A percentile compares a stretch with the other conserved stretches of the same genome.
Evolutionary conservation across 345 rosid genomes (phyloP).

Genomic region (Sonneratia caseolaris): DNA sequence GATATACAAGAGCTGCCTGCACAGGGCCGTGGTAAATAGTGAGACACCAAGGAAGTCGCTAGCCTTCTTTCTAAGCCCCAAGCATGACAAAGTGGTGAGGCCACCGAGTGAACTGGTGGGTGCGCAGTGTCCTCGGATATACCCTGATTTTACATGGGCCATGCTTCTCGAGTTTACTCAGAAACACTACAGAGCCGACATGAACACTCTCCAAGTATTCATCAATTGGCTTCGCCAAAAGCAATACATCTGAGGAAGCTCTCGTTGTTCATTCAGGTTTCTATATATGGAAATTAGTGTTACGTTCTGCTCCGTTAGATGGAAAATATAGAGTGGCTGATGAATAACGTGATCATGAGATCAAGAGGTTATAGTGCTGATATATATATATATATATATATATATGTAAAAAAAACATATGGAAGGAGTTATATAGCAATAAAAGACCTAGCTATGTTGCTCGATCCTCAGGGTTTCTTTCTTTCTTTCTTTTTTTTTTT

Average conservation of each 20-base stretch:
- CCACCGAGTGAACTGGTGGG: slow-evolving; percentile 71
- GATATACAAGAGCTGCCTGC: slow-evolving; percentile 82
- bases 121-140: slow-evolving; percentile 38
- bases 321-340: background rate
- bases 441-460: background rate
- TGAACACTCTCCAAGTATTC: slow-evolving; percentile 39
- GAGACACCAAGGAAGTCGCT: slow-evolving; percentile 75
- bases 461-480: background rate
- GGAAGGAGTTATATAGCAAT: background rate
- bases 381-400: no score
- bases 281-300: background rate
- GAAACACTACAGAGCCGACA: slow-evolving; percentile 48
- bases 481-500: no score
- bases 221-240: slow-evolving; percentile 24
- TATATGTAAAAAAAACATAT: background rate
- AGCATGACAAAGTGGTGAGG: slow-evolving; percentile 57
- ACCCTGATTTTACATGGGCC: slow-evolving; percentile 61
- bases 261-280: background rate
- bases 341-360: background rate
- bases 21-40: slow-evolving; percentile 88
- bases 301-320: background rate
- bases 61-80: slow-evolving; percentile 89
- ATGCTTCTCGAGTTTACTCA: slow-evolving; percentile 42
- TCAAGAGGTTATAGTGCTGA: background rate
- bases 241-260: background rate